Percentiles rank a stretch among this genome's conserved stretches.
These are phyloP conservation scores for Cryphonectria naterciae DNA, from an alignment of 2,329 filamentous ascomycete genomes.

Conservation along the genomic window DNA sequence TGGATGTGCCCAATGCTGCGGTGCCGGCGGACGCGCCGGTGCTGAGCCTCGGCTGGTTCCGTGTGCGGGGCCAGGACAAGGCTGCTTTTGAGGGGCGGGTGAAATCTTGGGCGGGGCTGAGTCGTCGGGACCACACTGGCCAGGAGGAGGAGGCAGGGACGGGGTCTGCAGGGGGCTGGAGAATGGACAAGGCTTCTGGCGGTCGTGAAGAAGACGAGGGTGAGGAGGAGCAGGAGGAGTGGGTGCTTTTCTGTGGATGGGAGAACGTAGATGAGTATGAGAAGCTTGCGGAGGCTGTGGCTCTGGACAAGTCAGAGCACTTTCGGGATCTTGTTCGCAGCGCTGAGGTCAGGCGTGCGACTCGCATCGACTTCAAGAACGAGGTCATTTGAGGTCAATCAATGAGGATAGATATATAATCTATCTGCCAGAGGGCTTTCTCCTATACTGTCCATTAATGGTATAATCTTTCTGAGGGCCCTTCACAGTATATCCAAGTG, in stretches of 20 bases:
- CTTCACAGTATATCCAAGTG: conserved; percentile 65
- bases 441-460: conserved; percentile 56
- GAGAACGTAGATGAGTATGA: background rate
- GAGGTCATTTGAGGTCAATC: background rate
- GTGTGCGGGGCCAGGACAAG: background rate
- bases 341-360: background rate
- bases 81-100: background rate
- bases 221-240: background rate
- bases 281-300: background rate
- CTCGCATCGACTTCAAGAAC: background rate
- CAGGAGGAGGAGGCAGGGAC: background rate
- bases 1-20: conserved; percentile 4
- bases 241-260: background rate
- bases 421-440: background rate
- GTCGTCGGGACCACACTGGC: no score
- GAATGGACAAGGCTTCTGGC: conserved; percentile 2
- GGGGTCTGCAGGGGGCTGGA: conserved; percentile 3
- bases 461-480: conserved; percentile 77
- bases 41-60: conserved; percentile 4
- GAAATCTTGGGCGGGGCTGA: background rate
- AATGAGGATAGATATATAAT: background rate
- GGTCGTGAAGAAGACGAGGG: background rate
- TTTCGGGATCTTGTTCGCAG: background rate
- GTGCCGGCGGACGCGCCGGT: background rate
- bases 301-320: background rate